A percentile compares a stretch with the other conserved stretches of the same genome.
Conservation (phyloP, 2,329 filamentous ascomycete genomes). For the Fusarium verticillioides region DNA sequence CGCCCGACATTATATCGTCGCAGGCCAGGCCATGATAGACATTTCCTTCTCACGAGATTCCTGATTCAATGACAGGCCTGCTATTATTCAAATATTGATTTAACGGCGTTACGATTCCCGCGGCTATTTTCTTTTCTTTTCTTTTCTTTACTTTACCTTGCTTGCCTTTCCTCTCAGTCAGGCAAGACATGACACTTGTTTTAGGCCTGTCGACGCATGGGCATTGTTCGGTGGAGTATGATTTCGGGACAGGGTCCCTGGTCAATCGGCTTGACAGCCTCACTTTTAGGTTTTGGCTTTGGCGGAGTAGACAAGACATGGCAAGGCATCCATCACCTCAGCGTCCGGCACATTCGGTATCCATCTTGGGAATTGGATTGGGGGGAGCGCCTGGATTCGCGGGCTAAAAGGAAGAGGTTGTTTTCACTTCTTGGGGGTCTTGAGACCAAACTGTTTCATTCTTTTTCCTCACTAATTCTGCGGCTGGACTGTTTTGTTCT, state of each 20-base stretch:
- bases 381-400: slow-evolving; percentile 26
- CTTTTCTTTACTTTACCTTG: not conserved
- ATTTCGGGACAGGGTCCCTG: slow-evolving; percentile 37
- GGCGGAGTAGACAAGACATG: slow-evolving; percentile 43
- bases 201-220: slow-evolving; percentile 16
- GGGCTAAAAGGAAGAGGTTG: slow-evolving; percentile 11
- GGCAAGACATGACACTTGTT: slow-evolving; percentile 29
- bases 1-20: slow-evolving; percentile 14
- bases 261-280: slow-evolving; percentile 42
- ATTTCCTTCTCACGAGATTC: slow-evolving; percentile 45
- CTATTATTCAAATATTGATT: slow-evolving; percentile 18
- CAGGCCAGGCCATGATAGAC: slow-evolving; percentile 40
- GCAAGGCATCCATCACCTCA: slow-evolving; percentile 41
- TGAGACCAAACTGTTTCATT: slow-evolving; percentile 19
- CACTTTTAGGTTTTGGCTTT: slow-evolving; percentile 41
- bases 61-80: slow-evolving; percentile 31
- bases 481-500: slow-evolving; percentile 20
- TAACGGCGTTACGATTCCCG: slow-evolving; percentile 37
- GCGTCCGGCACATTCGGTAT: slow-evolving; percentile 26
- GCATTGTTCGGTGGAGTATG: slow-evolving; percentile 42
- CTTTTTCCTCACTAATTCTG: slow-evolving; percentile 8
- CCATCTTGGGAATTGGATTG: slow-evolving; percentile 30
- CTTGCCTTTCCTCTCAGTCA: slow-evolving; percentile 6
- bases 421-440: slow-evolving; percentile 17
- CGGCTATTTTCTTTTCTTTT: not conserved